phyloP scores from a whole-genome alignment of 345 rosid species.

The Populus tremula region DNA sequence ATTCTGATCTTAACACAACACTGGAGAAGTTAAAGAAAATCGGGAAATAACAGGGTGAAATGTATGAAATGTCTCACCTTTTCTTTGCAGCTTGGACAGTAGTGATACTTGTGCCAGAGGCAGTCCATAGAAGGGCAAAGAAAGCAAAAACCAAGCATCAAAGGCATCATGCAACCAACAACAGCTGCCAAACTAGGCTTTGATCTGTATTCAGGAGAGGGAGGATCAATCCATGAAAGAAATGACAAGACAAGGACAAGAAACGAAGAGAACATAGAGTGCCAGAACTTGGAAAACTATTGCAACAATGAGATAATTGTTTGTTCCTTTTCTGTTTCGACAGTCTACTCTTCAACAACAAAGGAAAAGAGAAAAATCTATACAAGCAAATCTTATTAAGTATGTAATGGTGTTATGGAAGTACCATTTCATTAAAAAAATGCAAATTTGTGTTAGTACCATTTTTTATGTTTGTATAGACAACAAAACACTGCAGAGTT shows the following conservation, averaged over 20 bases:
- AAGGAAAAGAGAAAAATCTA: neutral
- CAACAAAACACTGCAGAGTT: too few species aligned
- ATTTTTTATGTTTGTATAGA: too few species aligned
- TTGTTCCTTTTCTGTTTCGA: neutral
- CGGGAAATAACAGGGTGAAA: neutral
- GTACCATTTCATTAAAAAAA: too few species aligned
- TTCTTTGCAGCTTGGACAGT: conserved; percentile 74
- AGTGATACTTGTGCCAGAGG: conserved; percentile 95
- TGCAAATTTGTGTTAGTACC: too few species aligned
- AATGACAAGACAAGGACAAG: neutral
- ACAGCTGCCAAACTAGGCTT: conserved; percentile 86
- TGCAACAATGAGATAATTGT: neutral
- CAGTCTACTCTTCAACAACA: neutral
- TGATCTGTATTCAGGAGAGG: conserved; percentile 44
- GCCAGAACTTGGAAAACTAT: neutral
- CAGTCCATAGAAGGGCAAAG: conserved; percentile 95
- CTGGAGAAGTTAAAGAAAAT: neutral
- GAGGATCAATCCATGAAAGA: neutral
- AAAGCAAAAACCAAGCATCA: conserved; percentile 87
- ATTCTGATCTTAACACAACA: neutral
- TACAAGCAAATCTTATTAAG: neutral
- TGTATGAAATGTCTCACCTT: conserved; percentile 37
- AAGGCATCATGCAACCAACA: conserved; percentile 94
- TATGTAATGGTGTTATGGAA: neutral
- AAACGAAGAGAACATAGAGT: neutral